Base-by-base conservation (phyloP, 2,329 filamentous ascomycete species). In the Elsinoe australis region DNA sequence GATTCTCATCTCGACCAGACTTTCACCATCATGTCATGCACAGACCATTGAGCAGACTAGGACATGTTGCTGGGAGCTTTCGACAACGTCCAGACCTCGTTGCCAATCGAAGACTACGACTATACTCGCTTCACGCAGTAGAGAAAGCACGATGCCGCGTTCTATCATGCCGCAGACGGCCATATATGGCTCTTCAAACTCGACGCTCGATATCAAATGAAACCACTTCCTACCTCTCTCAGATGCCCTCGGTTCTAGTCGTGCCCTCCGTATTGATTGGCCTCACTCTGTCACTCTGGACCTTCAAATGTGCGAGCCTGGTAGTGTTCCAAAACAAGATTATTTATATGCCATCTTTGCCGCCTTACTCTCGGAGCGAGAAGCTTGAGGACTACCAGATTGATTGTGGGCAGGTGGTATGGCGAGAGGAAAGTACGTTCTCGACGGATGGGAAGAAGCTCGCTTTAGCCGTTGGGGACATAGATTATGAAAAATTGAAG, bases 261-360 rank as follows among this genome's bases (percentile, higher is more conserved):
- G 80, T 84, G 5, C 85, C 85, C 0, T 59, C 75, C 5, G 69
- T 86, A 34, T 88, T 87, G 58, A 62, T 70, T 10, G 79, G 82
- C 1, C 70, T 89, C 28, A 70, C 85, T 3, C 57, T 85, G 14
- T 73, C 73, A 3, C 68, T 89, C 10, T 89, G 74, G 74, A 63
- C 67, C 1, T 76, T 74, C 64, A 78, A 78, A 63, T 87, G 83
- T 59, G 64, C 79, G 47, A 85, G 87, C 79, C 78, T 88, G 67
- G 71, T 90, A 21, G 56, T 84, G 3, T 84, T 88, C 60, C 85
- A 89, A 65, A 86, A 89, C 59, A 82, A 83, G 60, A 86, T 89
- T 59, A 83, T 89, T 51, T 89, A 88, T 65, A 87, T 87, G 69
- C 83, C 85, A 0, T 83, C 82, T 36, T 66, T 88, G 44, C 83